Evolutionary conservation across 768 basidiomycete species (phyloP).

Genomic region (Leccinum olivaceopallidum): DNA sequence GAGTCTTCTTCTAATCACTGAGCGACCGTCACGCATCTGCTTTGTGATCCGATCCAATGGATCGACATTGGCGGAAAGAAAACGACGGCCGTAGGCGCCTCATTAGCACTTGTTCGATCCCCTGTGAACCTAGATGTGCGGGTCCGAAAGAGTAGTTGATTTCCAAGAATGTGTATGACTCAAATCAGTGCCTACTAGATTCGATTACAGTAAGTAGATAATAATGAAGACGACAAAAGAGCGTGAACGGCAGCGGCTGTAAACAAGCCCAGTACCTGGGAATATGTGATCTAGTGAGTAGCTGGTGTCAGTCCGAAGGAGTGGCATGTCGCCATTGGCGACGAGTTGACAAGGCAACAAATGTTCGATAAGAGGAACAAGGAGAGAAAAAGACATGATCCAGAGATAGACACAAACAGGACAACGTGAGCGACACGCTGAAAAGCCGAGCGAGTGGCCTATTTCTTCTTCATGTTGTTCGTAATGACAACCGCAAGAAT

Average conservation of each 20-base stretch:
- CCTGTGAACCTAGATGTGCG: background rate
- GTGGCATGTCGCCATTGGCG: conserved; percentile 8
- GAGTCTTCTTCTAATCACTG: background rate
- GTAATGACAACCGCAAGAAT: conserved; percentile 59
- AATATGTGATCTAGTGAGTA: conserved; percentile 17
- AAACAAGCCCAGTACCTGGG: background rate
- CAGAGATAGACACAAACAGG: background rate
- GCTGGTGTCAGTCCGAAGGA: conserved; percentile 25
- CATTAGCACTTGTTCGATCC: background rate
- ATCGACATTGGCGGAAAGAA: background rate
- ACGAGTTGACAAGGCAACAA: conserved; percentile 2
- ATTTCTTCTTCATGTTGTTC: conserved; percentile 43
- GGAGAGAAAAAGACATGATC: background rate
- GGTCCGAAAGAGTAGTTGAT: conserved; percentile 7
- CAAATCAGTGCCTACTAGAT: conserved; percentile 27
- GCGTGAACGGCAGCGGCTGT: conserved; percentile 9
- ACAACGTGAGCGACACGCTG: background rate
- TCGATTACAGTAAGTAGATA: conserved; percentile 24
- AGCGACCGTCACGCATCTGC: background rate
- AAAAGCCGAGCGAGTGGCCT: conserved; percentile 1
- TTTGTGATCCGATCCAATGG: background rate
- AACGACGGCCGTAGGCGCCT: background rate
- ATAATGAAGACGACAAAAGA: conserved; percentile 22
- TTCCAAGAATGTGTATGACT: conserved; percentile 9
- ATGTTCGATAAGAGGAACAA: conserved; percentile 14